A percentile compares a stretch with the other conserved stretches of the same genome.
These are phyloP conservation scores for Sindora glabra DNA, from an alignment of 306 rosid genomes.

Conservation along the genomic window DNA sequence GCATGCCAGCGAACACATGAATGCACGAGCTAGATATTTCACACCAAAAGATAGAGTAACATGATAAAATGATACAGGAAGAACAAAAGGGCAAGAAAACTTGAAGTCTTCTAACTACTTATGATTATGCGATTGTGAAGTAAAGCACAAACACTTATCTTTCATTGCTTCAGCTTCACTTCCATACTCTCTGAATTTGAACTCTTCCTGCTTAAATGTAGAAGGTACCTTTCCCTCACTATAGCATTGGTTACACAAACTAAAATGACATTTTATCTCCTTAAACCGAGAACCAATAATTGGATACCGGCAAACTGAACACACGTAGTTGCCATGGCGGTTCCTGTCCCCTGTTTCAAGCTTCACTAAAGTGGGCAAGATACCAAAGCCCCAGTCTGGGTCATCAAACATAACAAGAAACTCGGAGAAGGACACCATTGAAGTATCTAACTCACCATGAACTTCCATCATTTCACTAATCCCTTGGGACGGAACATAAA, in stretches of 20 bases:
- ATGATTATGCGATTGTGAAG: conserved; percentile 53
- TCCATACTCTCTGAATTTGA: conserved; percentile 82
- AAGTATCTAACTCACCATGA: conserved; percentile 63
- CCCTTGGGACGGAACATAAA: conserved; percentile 68
- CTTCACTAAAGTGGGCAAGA: conserved; percentile 73
- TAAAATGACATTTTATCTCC: conserved; percentile 80
- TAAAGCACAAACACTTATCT: conserved; percentile 84
- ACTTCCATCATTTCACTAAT: conserved; percentile 69
- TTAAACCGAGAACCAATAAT: conserved; percentile 84
- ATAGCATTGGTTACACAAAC: conserved; percentile 90
- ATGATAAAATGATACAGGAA: conserved; percentile 36
- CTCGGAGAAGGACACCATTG: conserved; percentile 70
- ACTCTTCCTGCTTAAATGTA: conserved; percentile 83
- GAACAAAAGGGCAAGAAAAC: conserved; percentile 4
- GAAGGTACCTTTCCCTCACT: conserved; percentile 98
- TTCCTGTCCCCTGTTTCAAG: conserved; percentile 89
- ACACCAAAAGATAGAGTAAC: conserved; percentile 48
- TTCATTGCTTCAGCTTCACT: conserved; percentile 72
- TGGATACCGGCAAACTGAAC: conserved; percentile 86
- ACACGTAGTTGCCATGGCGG: conserved; percentile 72
- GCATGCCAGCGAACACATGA: too few relatives aligned
- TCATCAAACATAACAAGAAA: conserved; percentile 83
- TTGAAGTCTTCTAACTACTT: conserved; percentile 49
- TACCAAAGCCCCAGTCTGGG: conserved; percentile 94
- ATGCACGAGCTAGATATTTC: conserved; percentile 52